A percentile compares a stretch with the other conserved stretches of the same genome.
phyloP scores from a whole-genome alignment of 2,329 filamentous ascomycete genomes.

The Hypoxylon sp. region DNA sequence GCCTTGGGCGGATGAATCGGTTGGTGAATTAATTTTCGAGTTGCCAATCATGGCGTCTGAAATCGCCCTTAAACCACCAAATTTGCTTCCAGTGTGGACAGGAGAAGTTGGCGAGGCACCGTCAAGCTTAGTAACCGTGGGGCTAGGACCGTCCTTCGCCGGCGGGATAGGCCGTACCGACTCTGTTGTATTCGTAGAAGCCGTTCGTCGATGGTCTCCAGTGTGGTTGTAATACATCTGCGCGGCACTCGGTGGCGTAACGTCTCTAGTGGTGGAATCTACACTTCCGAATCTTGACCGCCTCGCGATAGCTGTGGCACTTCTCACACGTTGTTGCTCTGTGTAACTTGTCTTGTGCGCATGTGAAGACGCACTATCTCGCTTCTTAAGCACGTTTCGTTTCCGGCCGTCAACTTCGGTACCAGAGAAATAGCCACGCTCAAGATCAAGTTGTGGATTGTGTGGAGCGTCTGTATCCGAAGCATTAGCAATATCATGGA shows the following conservation, averaged over 20 bases:
- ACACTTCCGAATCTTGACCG: constrained; percentile 83
- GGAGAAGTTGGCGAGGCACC: constrained; percentile 56
- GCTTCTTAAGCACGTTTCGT: constrained; percentile 83
- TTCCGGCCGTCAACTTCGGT: constrained; percentile 78
- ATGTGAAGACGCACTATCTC: constrained; percentile 67
- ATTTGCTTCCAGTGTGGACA: constrained; percentile 55
- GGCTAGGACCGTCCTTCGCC: constrained; percentile 62
- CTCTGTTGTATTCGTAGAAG: constrained; percentile 66
- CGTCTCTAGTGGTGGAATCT: constrained; percentile 75
- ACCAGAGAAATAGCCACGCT: constrained; percentile 93
- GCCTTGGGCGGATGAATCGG: constrained; percentile 61
- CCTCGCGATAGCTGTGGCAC: constrained; percentile 70
- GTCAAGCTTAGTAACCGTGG: constrained; percentile 69
- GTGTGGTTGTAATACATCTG: constrained; percentile 74
- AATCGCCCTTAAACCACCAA: constrained; percentile 78
- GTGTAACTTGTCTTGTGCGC: constrained; percentile 79
- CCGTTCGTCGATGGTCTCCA: constrained; percentile 64
- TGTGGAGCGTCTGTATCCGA: constrained; percentile 50
- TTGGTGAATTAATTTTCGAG: constrained; percentile 60
- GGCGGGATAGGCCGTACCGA: constrained; percentile 60
- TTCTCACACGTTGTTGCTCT: constrained; percentile 75
- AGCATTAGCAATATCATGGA: constrained; percentile 54
- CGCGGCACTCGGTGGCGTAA: constrained; percentile 65
- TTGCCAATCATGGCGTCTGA: constrained; percentile 74
- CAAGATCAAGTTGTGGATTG: constrained; percentile 69